phyloP scores from a whole-genome alignment of 495 filamentous ascomycete genomes.

The Rhypophila decipiens region DNA sequence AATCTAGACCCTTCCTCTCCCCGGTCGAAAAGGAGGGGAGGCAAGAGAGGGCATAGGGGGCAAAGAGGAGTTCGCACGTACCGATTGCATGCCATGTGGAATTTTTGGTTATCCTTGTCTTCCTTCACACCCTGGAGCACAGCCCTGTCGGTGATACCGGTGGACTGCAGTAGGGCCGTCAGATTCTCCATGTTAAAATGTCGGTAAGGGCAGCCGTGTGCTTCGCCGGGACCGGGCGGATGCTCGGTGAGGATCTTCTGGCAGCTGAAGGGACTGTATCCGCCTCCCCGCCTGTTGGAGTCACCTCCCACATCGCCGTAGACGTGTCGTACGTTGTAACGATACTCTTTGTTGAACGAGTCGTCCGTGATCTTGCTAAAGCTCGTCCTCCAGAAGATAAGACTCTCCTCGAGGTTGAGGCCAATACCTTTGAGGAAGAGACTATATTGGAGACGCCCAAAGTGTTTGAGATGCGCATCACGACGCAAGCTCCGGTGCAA shows the following conservation, averaged over 20 bases:
- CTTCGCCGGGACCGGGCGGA: conserved; percentile 74
- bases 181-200: conserved; percentile 88
- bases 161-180: conserved; percentile 59
- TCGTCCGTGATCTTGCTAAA: conserved; percentile 87
- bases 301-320: conserved; percentile 97
- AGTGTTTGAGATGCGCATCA: conserved; percentile 88
- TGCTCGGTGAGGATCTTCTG: conserved; percentile 89
- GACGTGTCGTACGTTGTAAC: conserved; percentile 88
- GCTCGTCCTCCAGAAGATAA: conserved; percentile 85
- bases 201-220: conserved; percentile 92
- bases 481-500: conserved; percentile 77
- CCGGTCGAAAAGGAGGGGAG: background rate
- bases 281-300: conserved; percentile 71
- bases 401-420: conserved; percentile 79
- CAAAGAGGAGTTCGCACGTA: conserved; percentile 16
- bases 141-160: conserved; percentile 70
- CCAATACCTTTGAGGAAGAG: conserved; percentile 98
- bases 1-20: background rate
- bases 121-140: conserved; percentile 76
- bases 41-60: background rate
- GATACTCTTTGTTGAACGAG: conserved; percentile 89
- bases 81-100: conserved; percentile 93
- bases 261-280: conserved; percentile 86
- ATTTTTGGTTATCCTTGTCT: conserved; percentile 82
- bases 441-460: conserved; percentile 87